Evolutionary conservation across 139 green algal species (phyloP).

Genomic region (Chlorella sp.): DNA sequence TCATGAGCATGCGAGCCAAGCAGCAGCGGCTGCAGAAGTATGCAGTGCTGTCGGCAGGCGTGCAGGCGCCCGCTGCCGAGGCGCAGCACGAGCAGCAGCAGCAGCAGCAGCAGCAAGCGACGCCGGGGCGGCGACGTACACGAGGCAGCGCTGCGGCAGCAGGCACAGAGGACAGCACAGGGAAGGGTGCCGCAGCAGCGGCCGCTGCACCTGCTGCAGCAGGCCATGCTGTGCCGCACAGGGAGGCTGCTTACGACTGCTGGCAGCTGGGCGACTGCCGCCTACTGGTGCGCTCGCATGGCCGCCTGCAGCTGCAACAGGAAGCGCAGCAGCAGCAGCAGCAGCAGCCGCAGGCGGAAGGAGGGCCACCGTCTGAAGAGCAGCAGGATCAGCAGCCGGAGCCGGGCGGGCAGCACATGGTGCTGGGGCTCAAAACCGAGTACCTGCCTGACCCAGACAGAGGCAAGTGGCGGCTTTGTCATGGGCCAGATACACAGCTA

Average conservation of each 20-base stretch:
- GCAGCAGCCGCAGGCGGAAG: not conserved
- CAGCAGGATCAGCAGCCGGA: not conserved
- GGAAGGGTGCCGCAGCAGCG: not conserved
- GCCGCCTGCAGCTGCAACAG: not conserved
- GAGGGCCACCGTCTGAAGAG: not conserved
- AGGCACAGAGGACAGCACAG: not conserved
- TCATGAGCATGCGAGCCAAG: conserved; percentile 15
- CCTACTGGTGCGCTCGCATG: conserved; percentile 35
- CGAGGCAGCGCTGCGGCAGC: not conserved
- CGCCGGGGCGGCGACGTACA: not conserved
- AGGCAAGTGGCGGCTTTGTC: not conserved
- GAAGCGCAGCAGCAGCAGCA: not conserved
- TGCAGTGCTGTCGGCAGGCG: conserved; percentile 30
- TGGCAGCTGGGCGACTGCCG: conserved; percentile 38
- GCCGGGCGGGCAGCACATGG: not conserved
- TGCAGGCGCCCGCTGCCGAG: not conserved
- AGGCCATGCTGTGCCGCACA: not conserved
- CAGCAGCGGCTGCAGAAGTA: conserved; percentile 55
- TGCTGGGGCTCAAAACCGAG: not conserved
- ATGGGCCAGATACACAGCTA: too few species aligned
- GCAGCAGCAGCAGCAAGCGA: not conserved
- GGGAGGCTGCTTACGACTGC: conserved; percentile 17
- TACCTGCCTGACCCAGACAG: conserved; percentile 23
- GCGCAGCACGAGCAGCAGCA: conserved; percentile 4
- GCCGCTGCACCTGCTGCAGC: not conserved